These are phyloP conservation scores for Podaxis sp. DNA, from an alignment of 768 basidiomycete species.

Conservation along the genomic window DNA sequence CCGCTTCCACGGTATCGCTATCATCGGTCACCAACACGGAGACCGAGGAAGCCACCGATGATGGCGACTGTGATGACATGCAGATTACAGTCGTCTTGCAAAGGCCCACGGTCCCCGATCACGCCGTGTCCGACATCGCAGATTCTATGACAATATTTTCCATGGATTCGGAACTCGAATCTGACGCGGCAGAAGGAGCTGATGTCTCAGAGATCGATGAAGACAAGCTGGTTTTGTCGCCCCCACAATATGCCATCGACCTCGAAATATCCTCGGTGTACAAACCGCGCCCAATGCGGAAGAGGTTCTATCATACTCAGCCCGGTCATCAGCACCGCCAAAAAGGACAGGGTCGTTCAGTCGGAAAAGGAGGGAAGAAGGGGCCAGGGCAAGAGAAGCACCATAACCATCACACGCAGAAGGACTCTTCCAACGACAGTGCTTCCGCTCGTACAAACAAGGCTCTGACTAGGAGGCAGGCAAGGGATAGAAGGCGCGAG, in stretches of 20 bases:
- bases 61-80: conserved; percentile 26
- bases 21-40: conserved; percentile 26
- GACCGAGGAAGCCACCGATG: conserved; percentile 42
- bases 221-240: conserved; percentile 24
- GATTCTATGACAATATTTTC: conserved; percentile 37
- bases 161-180: conserved; percentile 46
- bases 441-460: conserved; percentile 20
- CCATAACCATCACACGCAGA: conserved; percentile 12
- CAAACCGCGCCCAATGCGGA: conserved; percentile 67
- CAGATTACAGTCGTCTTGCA: conserved; percentile 33
- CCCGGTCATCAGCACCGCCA: conserved; percentile 33
- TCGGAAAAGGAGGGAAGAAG: conserved; percentile 40
- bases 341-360: conserved; percentile 26
- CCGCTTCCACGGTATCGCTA: conserved; percentile 16
- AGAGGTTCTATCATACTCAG: conserved; percentile 11
- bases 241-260: conserved; percentile 41
- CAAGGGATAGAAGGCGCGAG: conserved; percentile 53
- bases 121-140: conserved; percentile 19
- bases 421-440: conserved; percentile 18
- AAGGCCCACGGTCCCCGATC: conserved; percentile 10
- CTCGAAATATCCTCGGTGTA: conserved; percentile 72
- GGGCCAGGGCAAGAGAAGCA: conserved; percentile 25
- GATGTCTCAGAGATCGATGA: conserved; percentile 18
- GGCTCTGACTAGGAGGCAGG: conserved; percentile 39
- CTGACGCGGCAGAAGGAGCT: conserved; percentile 28